Base-by-base conservation (phyloP, 768 basidiomycete species). In the Hypholoma fasciculare region DNA sequence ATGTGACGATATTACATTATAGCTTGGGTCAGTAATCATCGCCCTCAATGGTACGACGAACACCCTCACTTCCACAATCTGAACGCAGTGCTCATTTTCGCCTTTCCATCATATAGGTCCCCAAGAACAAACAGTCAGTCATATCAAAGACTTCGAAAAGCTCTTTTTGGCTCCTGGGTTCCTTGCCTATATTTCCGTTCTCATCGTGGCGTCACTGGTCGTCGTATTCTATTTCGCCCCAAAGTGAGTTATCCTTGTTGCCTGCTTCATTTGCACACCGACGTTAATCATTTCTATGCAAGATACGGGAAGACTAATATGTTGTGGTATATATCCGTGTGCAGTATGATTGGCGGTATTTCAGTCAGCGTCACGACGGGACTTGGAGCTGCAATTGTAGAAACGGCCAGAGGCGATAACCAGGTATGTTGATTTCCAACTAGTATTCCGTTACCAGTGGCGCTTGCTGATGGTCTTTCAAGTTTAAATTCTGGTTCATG, bases 321-420 rank as follows among this genome's bases (percentile, higher is more conserved):
- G 96, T 72, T 98, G 52, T 94, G 92, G 91, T 93, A 96, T 72
- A 96, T 98, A 62, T 78, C 82, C 42, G 92, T 99, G 46, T 99
- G 97, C 74, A 93, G 90, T 61, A 88, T 98, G 82, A 98, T 99
- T 67, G 97, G 97, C 16, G 97, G 97, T 0, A 88, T 96, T 49
- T 92, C 89, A 57, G 94, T 96, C 63, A 93, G 90, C 65, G 96
- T 96, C 54, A 96, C 96, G 13, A 95, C 94, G 34, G 96, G 97
- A 36, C 82, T 98, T 38, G 95, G 97, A 46, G 79, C 92, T 43
- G 89, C 94, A 19, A 97, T 98, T 65, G 88, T 99, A 26, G 87
- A 89, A 49, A 85, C 85, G 42, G 84, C 80, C 4, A 75, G 80
- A 75, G 90, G 90, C 39, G 78, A 90, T 61, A 94, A 90, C 71